Evolutionary conservation across 257 asterid species (phyloP).

Genomic region (Solanum boliviense): DNA sequence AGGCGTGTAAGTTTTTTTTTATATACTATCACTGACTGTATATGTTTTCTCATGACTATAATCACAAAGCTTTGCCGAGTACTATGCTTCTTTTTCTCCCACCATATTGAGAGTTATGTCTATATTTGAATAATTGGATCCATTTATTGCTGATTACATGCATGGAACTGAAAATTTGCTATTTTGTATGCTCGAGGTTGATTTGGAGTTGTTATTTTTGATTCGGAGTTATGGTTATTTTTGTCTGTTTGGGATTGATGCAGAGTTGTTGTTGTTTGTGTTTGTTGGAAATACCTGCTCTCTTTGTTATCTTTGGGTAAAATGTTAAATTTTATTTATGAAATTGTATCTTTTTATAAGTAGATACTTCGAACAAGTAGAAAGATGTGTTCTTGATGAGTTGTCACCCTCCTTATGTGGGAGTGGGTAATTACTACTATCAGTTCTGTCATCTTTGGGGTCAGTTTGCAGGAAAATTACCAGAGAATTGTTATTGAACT

Average conservation of each 20-base stretch:
- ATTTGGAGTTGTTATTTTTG: background rate
- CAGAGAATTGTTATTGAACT: background rate
- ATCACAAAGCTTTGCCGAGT: background rate
- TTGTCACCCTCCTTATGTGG: background rate
- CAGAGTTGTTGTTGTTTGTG: background rate
- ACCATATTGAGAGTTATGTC: background rate
- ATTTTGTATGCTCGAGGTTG: background rate
- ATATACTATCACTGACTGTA: background rate
- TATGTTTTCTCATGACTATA: background rate
- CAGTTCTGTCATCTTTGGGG: background rate
- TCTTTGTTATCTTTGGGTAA: background rate
- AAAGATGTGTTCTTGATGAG: background rate
- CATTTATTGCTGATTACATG: background rate
- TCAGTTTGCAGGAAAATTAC: background rate
- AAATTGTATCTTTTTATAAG: background rate
- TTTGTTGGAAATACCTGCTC: background rate
- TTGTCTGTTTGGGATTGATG: background rate
- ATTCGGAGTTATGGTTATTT: background rate
- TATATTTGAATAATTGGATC: background rate
- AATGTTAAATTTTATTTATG: background rate
- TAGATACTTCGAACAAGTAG: background rate
- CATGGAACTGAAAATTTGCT: background rate
- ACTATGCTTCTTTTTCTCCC: background rate
- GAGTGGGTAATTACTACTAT: background rate
- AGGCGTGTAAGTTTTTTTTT: slow-evolving; percentile 13